These are phyloP conservation scores for Fistulina hepatica DNA, from an alignment of 1,284 basidiomycete genomes.

Conservation along the genomic window DNA sequence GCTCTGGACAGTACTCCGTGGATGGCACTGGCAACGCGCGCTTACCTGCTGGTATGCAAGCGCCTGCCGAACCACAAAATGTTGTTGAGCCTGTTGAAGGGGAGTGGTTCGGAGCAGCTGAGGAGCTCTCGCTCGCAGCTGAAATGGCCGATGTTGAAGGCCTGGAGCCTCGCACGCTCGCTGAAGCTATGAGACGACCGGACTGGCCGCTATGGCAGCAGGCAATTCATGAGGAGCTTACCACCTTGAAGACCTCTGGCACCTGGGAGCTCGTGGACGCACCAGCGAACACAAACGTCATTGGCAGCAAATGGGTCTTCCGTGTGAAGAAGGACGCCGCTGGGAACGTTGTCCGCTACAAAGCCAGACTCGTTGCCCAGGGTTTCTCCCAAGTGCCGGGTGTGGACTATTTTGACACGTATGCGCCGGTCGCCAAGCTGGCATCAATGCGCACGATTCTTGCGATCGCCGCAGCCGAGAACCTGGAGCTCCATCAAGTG, in stretches of 20 bases:
- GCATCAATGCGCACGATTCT: constrained; percentile 4
- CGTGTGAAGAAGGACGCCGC: constrained; percentile 7
- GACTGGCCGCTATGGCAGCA: constrained; percentile 8
- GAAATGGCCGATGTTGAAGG: too few species aligned
- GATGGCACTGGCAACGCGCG: too few species aligned
- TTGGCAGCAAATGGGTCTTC: constrained; percentile 8
- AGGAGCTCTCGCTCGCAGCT: too few species aligned
- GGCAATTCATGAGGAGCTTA: constrained; percentile 5
- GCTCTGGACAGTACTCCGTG: too few species aligned
- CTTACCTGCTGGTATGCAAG: too few species aligned
- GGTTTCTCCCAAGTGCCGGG: constrained; percentile 22
- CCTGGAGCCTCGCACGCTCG: constrained; percentile 1
- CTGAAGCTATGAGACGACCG: not conserved
- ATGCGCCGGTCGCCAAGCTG: constrained; percentile 2
- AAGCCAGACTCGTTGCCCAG: constrained; percentile 28
- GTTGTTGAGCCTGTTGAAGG: too few species aligned
- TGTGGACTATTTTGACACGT: constrained; percentile 4
- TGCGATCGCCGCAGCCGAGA: constrained; percentile 5
- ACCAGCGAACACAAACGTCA: constrained; percentile 4
- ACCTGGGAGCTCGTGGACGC: constrained; percentile 3
- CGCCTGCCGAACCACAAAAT: too few species aligned
- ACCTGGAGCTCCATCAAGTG: constrained; percentile 4
- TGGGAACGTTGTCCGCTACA: constrained; percentile 8
- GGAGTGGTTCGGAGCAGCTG: too few species aligned
- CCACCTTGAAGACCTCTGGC: not conserved